Conservation (phyloP, 2,329 filamentous ascomycete species). For the Colletotrichum australisinense region DNA sequence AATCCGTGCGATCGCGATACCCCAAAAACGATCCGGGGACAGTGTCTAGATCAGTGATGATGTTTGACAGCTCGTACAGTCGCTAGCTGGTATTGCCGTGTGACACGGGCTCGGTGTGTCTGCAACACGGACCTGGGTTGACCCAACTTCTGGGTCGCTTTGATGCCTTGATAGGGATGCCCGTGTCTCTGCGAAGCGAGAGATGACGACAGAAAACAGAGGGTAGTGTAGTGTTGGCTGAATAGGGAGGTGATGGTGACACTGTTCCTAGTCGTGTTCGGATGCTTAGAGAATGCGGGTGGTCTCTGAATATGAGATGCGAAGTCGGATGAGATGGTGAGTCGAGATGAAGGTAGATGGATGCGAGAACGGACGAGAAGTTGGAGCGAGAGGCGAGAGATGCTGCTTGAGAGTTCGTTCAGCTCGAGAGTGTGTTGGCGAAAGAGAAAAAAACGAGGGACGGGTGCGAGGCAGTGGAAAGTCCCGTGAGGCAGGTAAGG, state of each 20-base stretch:
- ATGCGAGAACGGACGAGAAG: not conserved
- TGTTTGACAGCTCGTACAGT: constrained; percentile 12
- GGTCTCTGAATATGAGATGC: constrained; percentile 1
- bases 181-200: constrained; percentile 9
- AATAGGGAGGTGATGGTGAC: constrained; percentile 11
- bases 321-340: not conserved
- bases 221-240: not conserved
- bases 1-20: not conserved
- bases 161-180: not conserved
- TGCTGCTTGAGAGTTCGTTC: not conserved
- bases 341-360: not conserved
- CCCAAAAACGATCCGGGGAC: not conserved
- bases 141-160: constrained; percentile 31
- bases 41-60: not conserved
- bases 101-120: constrained; percentile 22
- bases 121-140: constrained; percentile 31
- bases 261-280: constrained; percentile 19
- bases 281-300: constrained; percentile 8
- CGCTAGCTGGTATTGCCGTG: not conserved
- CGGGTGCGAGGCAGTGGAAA: not conserved
- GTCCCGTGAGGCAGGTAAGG: not conserved
- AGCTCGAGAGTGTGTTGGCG: not conserved
- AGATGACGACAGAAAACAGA: constrained; percentile 15
- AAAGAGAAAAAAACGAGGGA: constrained; percentile 1
- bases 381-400: not conserved